Base-by-base conservation (phyloP, 306 rosid genomes). In the Acmispon strigosus region DNA sequence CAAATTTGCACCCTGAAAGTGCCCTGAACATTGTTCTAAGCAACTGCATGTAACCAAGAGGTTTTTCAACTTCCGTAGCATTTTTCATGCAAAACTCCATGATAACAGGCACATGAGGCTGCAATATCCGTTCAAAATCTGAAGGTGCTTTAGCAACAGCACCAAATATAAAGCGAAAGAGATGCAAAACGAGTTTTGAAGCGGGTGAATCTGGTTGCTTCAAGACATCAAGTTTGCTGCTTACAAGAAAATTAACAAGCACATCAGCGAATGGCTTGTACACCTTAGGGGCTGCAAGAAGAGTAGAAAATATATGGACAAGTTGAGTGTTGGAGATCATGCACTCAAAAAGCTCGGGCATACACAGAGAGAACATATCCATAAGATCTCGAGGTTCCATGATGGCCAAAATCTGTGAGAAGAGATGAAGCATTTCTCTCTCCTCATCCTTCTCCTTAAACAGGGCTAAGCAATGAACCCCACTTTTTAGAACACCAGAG, bases 341-440 rank as follows among this genome's bases (percentile, higher is more conserved):
- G 91, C 97, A 89, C 72, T 95, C 97, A 42, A 95, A 91, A 77
- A 95, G 96, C 84, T 95, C 97, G 13, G 99, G 89, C 99, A 95
- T 95, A 70, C 99, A 95, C 84, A 95, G 63, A 1, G 99, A 95
- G 85, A 95, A 92, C 97, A 95, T 91, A 84, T 95, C 99, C 99
- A 95, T 95, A 37, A 95, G 89, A 87, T 95, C 99, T 24, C 99
- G 91, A 64, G 97, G 96, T 74, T 95, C 99, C 99, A 95, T 95
- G 65, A 95, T 88, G 69, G 90, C 90, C 83, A 95, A 83, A 84
- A 95, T 95, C 87, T 95, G 97, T 32, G 97, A 91, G 61, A 95
- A 95, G 66, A 89, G 96, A 69, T 84, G 81, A 70, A 91, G 87
- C 99, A 95, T 95, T 53, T 95, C 99, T 89, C 86, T 86, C 85